Conservation (phyloP, 306 rosid species). For the Hylodesmum podocarpum region DNA sequence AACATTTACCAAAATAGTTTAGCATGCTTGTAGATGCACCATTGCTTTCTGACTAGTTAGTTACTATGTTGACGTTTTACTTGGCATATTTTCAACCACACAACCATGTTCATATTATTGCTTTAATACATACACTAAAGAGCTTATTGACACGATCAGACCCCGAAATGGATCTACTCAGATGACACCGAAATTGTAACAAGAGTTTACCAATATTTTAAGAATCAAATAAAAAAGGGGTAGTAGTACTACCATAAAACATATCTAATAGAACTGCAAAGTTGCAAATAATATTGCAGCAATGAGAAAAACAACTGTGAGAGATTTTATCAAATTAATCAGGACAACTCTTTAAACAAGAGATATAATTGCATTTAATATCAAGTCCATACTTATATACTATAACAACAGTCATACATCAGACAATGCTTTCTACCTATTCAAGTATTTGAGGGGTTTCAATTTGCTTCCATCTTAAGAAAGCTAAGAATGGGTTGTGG, state of each 20-base stretch:
- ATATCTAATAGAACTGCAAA: background rate
- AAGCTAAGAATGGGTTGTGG: slow-evolving; percentile 51
- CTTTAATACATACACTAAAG: background rate
- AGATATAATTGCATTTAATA: slow-evolving; percentile 7
- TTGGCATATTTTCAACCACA: background rate
- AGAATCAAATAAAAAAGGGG: background rate
- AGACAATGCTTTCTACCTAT: background rate
- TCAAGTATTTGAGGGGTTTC: slow-evolving; percentile 21
- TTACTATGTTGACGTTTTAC: too few relatives aligned
- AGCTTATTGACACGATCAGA: too few relatives aligned
- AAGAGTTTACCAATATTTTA: background rate
- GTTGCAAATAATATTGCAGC: background rate
- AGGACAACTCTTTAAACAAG: background rate
- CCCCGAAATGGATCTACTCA: too few relatives aligned
- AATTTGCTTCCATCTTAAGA: slow-evolving; percentile 24
- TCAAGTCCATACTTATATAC: slow-evolving; percentile 24
- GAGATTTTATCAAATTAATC: background rate
- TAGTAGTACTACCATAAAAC: background rate
- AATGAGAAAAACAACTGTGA: background rate
- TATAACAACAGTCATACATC: slow-evolving; percentile 3
- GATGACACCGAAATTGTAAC: background rate
- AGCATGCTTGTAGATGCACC: too few relatives aligned
- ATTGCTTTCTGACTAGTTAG: background rate
- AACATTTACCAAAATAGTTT: too few relatives aligned
- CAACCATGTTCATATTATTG: background rate